phyloP scores from a whole-genome alignment of 192 early-diverging fungal genomes.

The Phycomyces nitens region DNA sequence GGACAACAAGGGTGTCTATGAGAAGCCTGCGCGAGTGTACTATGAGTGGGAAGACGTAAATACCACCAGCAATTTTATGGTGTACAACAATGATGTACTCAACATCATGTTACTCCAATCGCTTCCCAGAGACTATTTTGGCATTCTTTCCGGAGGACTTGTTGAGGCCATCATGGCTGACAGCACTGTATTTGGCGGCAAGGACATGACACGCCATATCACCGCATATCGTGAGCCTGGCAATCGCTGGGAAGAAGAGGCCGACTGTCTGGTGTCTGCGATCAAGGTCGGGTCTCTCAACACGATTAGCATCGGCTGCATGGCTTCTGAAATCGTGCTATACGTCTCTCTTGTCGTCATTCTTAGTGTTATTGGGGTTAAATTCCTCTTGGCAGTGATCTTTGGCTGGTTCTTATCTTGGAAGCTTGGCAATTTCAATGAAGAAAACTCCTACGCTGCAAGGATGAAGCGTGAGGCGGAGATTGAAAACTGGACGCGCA shows the following conservation, averaged over 20 bases:
- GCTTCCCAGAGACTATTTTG: constrained; percentile 22
- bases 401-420: constrained; percentile 84
- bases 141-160: constrained; percentile 20
- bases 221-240: constrained; percentile 43
- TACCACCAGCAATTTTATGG: constrained; percentile 47
- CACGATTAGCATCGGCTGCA: constrained; percentile 75
- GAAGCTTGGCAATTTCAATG: constrained; percentile 72
- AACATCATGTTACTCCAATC: constrained; percentile 33
- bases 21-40: constrained; percentile 35
- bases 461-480: constrained; percentile 64
- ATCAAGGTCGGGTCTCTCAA: constrained; percentile 80
- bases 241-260: constrained; percentile 41
- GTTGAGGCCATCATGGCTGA: constrained; percentile 18
- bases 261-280: constrained; percentile 68
- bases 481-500: constrained; percentile 75
- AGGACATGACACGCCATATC: constrained; percentile 53
- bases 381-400: constrained; percentile 72
- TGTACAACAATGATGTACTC: constrained; percentile 54
- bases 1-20: constrained; percentile 24
- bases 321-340: constrained; percentile 69
- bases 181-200: constrained; percentile 29
- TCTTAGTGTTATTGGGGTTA: constrained; percentile 57
- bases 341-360: constrained; percentile 76
- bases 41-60: constrained; percentile 56
- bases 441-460: constrained; percentile 58